A percentile compares a stretch with the other conserved stretches of the same genome.
Conservation (phyloP, 345 rosid genomes). For the Brassica juncea region DNA sequence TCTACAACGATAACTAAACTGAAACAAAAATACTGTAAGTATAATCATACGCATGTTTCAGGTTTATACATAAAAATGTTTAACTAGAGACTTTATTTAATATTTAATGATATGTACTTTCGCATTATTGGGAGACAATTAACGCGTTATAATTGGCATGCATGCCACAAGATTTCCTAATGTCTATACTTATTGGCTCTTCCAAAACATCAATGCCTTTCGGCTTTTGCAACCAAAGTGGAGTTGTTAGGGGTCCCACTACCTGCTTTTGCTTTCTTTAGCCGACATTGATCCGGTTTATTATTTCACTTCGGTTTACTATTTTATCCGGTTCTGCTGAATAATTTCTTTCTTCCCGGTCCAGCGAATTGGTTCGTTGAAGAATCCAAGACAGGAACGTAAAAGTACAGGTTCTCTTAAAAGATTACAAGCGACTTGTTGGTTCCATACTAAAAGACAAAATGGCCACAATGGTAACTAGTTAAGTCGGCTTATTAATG, state of each 20-base stretch:
- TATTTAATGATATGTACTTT: neutral
- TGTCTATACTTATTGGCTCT: neutral
- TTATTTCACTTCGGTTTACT: neutral
- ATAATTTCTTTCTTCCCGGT: neutral
- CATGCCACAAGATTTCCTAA: constrained; percentile 9
- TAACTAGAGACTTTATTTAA: neutral
- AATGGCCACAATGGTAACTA: constrained; percentile 4
- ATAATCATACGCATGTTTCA: neutral
- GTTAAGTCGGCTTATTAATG: constrained; percentile 37
- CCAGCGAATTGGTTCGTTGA: neutral
- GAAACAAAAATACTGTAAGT: too few species aligned
- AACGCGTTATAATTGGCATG: constrained; percentile 27
- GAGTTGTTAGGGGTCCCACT: constrained; percentile 20
- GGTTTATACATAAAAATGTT: neutral
- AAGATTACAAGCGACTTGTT: neutral
- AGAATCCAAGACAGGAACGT: neutral
- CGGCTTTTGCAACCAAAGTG: constrained; percentile 38
- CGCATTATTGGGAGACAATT: neutral
- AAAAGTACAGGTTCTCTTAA: neutral
- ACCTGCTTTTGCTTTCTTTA: constrained; percentile 20
- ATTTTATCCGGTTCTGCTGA: neutral
- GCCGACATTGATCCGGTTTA: constrained; percentile 37
- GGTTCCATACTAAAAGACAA: constrained; percentile 4
- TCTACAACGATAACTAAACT: too few species aligned
- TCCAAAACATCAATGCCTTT: constrained; percentile 33